Conservation (phyloP, 805 yeast genomes). For the Wickerhamiella azyma region DNA sequence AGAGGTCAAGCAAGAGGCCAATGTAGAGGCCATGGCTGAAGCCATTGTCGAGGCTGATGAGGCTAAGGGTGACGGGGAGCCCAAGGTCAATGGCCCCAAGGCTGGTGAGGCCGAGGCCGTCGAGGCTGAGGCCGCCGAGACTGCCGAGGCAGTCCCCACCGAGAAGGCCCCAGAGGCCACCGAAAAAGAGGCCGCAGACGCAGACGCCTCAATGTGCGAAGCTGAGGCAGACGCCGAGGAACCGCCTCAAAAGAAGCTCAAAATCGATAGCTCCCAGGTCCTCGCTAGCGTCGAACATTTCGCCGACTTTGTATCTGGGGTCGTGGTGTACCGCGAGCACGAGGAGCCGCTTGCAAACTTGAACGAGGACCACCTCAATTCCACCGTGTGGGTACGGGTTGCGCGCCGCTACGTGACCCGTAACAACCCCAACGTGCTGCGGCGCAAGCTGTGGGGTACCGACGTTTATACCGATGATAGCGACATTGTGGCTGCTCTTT, state of each 20-base stretch:
- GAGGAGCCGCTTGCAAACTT: slow-evolving; percentile 18
- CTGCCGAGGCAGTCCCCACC: background rate
- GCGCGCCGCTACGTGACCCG: slow-evolving; percentile 33
- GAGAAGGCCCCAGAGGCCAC: background rate
- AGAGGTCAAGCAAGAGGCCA: background rate
- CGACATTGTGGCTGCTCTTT: slow-evolving; percentile 58
- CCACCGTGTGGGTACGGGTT: slow-evolving; percentile 41
- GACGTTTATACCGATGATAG: slow-evolving; percentile 92
- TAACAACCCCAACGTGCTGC: slow-evolving; percentile 25
- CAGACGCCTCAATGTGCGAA: background rate
- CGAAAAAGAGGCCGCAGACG: background rate
- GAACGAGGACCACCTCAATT: slow-evolving; percentile 24
- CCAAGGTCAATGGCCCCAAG: too few relatives aligned
- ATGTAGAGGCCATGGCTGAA: too few relatives aligned
- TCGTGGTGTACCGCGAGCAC: slow-evolving; percentile 34
- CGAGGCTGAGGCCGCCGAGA: background rate
- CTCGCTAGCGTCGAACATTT: slow-evolving; percentile 30
- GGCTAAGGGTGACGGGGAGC: too few relatives aligned
- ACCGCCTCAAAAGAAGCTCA: slow-evolving; percentile 10
- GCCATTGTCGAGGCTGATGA: too few relatives aligned
- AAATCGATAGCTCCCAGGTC: slow-evolving; percentile 31
- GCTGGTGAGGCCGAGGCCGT: too few relatives aligned
- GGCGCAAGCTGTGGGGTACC: slow-evolving; percentile 73
- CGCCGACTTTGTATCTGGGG: slow-evolving; percentile 38
- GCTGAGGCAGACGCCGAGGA: background rate